phyloP scores from a whole-genome alignment of 495 filamentous ascomycete genomes.

The Astrothelium macrocarpum region DNA sequence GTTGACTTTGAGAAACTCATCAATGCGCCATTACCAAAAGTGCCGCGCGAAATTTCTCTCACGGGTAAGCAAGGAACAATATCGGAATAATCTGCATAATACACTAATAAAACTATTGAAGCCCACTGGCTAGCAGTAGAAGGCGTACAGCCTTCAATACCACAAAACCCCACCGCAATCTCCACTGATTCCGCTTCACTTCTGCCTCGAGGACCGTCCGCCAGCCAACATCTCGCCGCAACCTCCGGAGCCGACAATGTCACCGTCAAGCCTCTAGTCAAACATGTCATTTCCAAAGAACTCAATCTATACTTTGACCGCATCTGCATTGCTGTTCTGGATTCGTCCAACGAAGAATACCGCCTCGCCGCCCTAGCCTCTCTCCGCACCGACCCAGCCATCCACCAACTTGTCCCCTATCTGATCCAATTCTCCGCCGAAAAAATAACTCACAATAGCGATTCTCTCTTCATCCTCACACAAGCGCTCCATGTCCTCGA shows the following conservation, averaged over 20 bases:
- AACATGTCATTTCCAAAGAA: conserved; percentile 90
- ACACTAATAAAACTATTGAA: conserved; percentile 32
- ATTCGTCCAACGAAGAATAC: conserved; percentile 73
- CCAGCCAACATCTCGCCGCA: conserved; percentile 70
- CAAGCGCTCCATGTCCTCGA: conserved; percentile 84
- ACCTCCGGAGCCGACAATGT: conserved; percentile 75
- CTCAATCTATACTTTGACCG: conserved; percentile 96
- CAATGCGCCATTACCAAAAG: conserved; percentile 87
- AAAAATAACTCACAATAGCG: conserved; percentile 84
- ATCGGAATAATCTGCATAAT: not conserved
- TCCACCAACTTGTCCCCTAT: conserved; percentile 92
- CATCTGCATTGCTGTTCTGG: conserved; percentile 72
- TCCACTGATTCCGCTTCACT: conserved; percentile 75
- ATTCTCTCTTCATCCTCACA: conserved; percentile 72
- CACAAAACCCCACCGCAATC: conserved; percentile 81
- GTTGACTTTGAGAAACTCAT: conserved; percentile 98
- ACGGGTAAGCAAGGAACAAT: conserved; percentile 50
- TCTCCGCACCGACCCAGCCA: conserved; percentile 72
- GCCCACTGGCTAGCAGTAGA: conserved; percentile 95
- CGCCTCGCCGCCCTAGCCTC: conserved; percentile 77
- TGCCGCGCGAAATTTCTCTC: conserved; percentile 84
- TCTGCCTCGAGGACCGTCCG: conserved; percentile 76
- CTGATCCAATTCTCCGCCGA: conserved; percentile 90
- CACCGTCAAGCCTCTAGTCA: conserved; percentile 77
- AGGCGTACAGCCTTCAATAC: conserved; percentile 90